Evolutionary conservation across 2,329 filamentous ascomycete genomes (phyloP).

Genomic region (Dothistroma septosporum): DNA sequence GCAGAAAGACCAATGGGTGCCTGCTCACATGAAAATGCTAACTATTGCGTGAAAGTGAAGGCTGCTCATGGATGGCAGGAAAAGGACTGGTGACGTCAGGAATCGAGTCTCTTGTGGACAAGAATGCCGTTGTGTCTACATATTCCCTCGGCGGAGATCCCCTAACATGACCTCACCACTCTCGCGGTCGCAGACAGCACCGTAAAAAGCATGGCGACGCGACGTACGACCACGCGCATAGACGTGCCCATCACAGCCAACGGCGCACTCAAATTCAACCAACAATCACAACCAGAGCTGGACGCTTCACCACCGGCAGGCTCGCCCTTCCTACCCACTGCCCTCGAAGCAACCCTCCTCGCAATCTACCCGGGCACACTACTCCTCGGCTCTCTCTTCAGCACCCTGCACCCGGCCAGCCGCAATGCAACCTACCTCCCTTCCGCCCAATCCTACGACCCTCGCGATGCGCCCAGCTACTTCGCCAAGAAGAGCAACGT

Average conservation of each 20-base stretch:
- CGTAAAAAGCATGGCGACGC: conserved; percentile 8
- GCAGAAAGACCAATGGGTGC: too few species aligned
- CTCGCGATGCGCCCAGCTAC: conserved; percentile 65
- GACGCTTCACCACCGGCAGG: conserved; percentile 16
- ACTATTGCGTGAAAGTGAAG: too few species aligned
- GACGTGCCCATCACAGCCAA: conserved; percentile 21
- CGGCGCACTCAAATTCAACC: conserved; percentile 12
- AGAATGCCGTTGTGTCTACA: neutral
- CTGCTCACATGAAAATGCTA: too few species aligned
- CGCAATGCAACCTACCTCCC: conserved; percentile 60
- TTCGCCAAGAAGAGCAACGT: conserved; percentile 92
- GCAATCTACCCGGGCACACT: conserved; percentile 72
- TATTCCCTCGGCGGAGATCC: neutral
- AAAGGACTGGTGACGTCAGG: too few species aligned
- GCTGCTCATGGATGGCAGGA: too few species aligned
- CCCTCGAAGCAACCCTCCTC: conserved; percentile 62
- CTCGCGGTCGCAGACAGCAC: neutral
- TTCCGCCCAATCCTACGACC: conserved; percentile 59
- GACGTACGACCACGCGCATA: conserved; percentile 20
- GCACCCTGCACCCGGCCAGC: conserved; percentile 71
- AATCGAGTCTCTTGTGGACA: too few species aligned
- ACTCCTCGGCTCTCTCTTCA: conserved; percentile 76
- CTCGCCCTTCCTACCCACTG: conserved; percentile 65
- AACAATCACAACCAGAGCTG: conserved; percentile 10
- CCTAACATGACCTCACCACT: neutral